phyloP scores from a whole-genome alignment of 805 yeast species.

The Lachancea sp. region DNA sequence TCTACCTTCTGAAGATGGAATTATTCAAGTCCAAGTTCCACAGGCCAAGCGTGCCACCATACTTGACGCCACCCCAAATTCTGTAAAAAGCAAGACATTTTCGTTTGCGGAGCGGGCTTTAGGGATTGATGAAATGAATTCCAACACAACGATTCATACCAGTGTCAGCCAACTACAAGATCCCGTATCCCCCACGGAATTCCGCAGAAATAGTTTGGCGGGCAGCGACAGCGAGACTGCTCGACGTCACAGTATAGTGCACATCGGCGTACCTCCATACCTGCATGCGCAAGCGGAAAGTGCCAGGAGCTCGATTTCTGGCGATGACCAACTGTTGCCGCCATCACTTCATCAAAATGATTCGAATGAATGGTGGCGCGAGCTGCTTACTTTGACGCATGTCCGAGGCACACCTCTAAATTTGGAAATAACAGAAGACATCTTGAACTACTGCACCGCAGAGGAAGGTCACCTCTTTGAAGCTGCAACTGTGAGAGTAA shows the following conservation, averaged over 20 bases:
- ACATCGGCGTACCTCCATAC: background rate
- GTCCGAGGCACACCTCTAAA: no score
- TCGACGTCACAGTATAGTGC: slow-evolving; percentile 18
- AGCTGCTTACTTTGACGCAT: no score
- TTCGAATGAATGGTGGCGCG: no score
- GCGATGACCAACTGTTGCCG: background rate
- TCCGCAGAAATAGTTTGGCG: slow-evolving; percentile 21
- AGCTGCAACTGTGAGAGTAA: no score
- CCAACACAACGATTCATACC: background rate
- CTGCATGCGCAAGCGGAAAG: background rate
- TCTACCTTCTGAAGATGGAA: background rate
- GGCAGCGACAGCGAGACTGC: slow-evolving; percentile 18
- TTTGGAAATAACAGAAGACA: no score
- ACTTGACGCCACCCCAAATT: background rate
- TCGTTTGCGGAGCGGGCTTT: background rate
- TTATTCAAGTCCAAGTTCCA: background rate
- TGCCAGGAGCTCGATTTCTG: background rate
- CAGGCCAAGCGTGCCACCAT: background rate
- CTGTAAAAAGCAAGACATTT: background rate
- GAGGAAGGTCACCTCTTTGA: no score
- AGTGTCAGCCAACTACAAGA: slow-evolving; percentile 4
- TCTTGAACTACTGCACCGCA: no score
- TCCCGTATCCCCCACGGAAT: slow-evolving; percentile 21
- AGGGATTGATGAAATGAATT: background rate
- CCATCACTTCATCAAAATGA: no score